A percentile compares a stretch with the other conserved stretches of the same genome.
phyloP scores from a whole-genome alignment of 2,329 filamentous ascomycete species.

The Epicoccum sorghinum region DNA sequence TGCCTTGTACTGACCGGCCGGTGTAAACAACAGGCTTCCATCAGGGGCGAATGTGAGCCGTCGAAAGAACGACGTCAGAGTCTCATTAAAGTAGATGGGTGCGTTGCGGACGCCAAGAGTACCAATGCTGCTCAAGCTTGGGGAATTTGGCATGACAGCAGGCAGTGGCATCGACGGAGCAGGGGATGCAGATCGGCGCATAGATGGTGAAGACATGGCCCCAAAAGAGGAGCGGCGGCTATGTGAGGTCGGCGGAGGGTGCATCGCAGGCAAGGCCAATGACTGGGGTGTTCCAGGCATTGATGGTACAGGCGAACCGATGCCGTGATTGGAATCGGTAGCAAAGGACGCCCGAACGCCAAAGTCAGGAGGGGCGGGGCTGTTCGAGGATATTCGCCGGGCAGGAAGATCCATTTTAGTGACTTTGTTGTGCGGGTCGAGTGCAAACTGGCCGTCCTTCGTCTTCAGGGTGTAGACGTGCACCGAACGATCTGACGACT shows the following conservation, averaged over 20 bases:
- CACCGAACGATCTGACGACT: constrained; percentile 96
- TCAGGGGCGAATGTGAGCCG: constrained; percentile 94
- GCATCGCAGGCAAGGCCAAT: constrained; percentile 83
- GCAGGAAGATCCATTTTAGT: constrained; percentile 93
- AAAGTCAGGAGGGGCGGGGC: constrained; percentile 87
- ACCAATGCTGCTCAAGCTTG: constrained; percentile 68
- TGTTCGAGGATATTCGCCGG: constrained; percentile 86
- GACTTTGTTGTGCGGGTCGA: constrained; percentile 79
- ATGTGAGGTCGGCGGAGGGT: constrained; percentile 89
- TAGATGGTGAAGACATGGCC: constrained; percentile 67
- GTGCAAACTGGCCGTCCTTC: constrained; percentile 92
- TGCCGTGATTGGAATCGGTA: constrained; percentile 56
- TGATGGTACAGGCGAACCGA: constrained; percentile 85
- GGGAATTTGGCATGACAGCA: constrained; percentile 94
- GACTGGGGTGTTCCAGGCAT: constrained; percentile 93
- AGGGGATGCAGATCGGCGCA: constrained; percentile 86
- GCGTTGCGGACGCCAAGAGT: constrained; percentile 70
- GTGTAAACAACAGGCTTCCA: constrained; percentile 90
- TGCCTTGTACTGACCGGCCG: constrained; percentile 92
- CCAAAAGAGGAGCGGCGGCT: constrained; percentile 94
- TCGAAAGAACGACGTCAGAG: constrained; percentile 94
- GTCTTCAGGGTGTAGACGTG: constrained; percentile 97
- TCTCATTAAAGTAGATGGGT: constrained; percentile 94
- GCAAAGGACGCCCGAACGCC: constrained; percentile 69
- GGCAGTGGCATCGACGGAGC: constrained; percentile 92